A percentile compares a stretch with the other conserved stretches of the same genome.
phyloP scores from a whole-genome alignment of 441 rosid genomes.

The Mallotus repandus region DNA sequence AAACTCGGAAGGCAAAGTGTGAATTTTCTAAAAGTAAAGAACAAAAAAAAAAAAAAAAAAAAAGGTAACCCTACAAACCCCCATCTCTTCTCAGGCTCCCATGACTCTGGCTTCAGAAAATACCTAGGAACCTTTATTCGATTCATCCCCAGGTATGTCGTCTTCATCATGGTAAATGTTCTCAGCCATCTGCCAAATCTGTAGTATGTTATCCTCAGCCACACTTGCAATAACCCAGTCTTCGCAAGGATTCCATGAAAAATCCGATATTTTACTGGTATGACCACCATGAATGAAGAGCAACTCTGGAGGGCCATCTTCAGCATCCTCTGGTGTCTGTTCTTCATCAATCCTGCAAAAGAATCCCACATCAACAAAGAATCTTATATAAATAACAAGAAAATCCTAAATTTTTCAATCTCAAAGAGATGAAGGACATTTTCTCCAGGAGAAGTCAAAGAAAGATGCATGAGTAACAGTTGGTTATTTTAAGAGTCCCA shows the following conservation, averaged over 20 bases:
- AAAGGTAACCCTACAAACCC: no score
- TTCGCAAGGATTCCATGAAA: slow-evolving; percentile 98
- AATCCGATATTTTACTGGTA: slow-evolving; percentile 95
- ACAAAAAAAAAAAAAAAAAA: no score
- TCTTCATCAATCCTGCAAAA: slow-evolving; percentile 84
- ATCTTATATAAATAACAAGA: not conserved
- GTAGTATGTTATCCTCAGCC: slow-evolving; percentile 97
- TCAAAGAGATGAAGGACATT: not conserved
- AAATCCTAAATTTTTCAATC: no score
- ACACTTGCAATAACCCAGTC: slow-evolving; percentile 97
- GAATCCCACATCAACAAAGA: slow-evolving; percentile 1
- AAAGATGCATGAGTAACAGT: not conserved
- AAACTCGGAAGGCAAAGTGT: not conserved
- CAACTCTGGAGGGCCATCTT: slow-evolving; percentile 97
- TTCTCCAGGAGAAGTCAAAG: not conserved
- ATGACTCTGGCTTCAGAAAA: not conserved
- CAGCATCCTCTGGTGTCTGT: slow-evolving; percentile 90
- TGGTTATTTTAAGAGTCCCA: no score
- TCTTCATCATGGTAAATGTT: slow-evolving; percentile 95
- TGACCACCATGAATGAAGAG: slow-evolving; percentile 98
- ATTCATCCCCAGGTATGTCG: slow-evolving; percentile 79
- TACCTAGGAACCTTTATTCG: slow-evolving; percentile 40
- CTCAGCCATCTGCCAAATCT: slow-evolving; percentile 99
- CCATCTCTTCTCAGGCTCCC: no score
- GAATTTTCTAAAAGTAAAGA: not conserved